Evolutionary conservation across 2,329 filamentous ascomycete species (phyloP).

Genomic region (Neonectria neomacrospora): DNA sequence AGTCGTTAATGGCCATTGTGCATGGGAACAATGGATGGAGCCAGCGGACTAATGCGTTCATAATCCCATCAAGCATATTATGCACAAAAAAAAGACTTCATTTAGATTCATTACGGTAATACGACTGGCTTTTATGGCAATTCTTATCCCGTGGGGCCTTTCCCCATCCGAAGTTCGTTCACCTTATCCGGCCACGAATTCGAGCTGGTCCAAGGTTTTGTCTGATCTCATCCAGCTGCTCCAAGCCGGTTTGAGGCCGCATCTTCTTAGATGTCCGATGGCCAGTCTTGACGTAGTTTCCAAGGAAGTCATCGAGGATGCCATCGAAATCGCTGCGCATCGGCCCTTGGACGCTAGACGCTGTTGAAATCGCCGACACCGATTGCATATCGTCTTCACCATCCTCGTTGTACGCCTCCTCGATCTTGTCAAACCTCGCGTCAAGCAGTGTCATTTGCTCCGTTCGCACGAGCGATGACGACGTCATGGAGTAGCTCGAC

Average conservation of each 20-base stretch:
- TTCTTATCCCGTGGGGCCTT: conserved; percentile 6
- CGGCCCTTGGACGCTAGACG: conserved; percentile 74
- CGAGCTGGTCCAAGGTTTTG: conserved; percentile 81
- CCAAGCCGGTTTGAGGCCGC: conserved; percentile 81
- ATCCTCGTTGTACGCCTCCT: conserved; percentile 75
- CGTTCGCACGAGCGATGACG: conserved; percentile 85
- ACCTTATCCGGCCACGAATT: conserved; percentile 53
- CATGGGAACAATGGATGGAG: not conserved
- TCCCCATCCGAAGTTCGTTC: conserved; percentile 13
- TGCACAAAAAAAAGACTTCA: conserved; percentile 28
- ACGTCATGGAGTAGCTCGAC: conserved; percentile 91
- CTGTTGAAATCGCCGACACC: conserved; percentile 69
- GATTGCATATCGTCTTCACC: conserved; percentile 63
- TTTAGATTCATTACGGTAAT: conserved; percentile 29
- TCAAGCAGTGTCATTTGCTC: conserved; percentile 89
- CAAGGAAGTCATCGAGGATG: conserved; percentile 94
- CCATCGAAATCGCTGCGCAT: conserved; percentile 83
- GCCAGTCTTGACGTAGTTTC: conserved; percentile 74
- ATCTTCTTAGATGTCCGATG: conserved; percentile 84
- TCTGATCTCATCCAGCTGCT: conserved; percentile 91
- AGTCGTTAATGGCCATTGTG: not conserved
- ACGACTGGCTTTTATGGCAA: not conserved
- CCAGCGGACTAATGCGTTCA: conserved; percentile 11
- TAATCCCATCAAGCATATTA: conserved; percentile 7
- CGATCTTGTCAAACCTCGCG: conserved; percentile 89